Evolutionary conservation across 1,284 basidiomycete genomes (phyloP).

Genomic region (Leccinum pseudoinsigne): DNA sequence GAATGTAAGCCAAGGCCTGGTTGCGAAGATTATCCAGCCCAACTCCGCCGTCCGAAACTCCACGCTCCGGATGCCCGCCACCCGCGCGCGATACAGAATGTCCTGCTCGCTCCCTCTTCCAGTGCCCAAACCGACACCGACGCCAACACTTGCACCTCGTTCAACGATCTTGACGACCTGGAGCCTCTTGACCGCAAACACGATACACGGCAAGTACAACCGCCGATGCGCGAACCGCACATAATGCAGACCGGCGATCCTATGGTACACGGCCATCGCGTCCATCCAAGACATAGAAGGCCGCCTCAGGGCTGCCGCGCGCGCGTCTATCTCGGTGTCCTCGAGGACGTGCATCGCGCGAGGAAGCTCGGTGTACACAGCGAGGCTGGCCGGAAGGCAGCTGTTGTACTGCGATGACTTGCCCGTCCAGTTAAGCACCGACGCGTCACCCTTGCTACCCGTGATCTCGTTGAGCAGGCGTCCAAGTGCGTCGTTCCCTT

Average conservation of each 20-base stretch:
- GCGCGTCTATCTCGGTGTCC: neutral
- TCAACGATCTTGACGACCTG: neutral
- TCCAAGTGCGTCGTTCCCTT: constrained; percentile 13
- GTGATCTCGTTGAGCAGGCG: constrained; percentile 18
- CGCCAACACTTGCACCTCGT: neutral
- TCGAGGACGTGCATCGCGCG: neutral
- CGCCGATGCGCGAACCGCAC: constrained; percentile 5
- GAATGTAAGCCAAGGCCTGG: too few relatives aligned
- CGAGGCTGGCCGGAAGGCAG: constrained; percentile 11
- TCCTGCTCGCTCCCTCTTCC: neutral
- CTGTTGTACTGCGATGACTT: constrained; percentile 20
- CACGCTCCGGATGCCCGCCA: neutral
- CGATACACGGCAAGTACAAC: constrained; percentile 2
- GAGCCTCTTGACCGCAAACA: constrained; percentile 1
- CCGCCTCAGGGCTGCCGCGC: neutral
- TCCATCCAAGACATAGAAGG: neutral
- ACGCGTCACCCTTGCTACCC: constrained; percentile 9
- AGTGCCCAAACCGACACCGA: neutral
- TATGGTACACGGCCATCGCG: neutral
- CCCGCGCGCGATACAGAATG: neutral
- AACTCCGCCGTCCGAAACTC: neutral
- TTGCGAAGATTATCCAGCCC: too few relatives aligned
- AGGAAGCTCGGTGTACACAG: constrained; percentile 10
- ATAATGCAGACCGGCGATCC: neutral
- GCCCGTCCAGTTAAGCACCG: constrained; percentile 20